Evolutionary conservation across 352 stramenopile genomes (phyloP).

Genomic region (Phytophthora tentaculata): DNA sequence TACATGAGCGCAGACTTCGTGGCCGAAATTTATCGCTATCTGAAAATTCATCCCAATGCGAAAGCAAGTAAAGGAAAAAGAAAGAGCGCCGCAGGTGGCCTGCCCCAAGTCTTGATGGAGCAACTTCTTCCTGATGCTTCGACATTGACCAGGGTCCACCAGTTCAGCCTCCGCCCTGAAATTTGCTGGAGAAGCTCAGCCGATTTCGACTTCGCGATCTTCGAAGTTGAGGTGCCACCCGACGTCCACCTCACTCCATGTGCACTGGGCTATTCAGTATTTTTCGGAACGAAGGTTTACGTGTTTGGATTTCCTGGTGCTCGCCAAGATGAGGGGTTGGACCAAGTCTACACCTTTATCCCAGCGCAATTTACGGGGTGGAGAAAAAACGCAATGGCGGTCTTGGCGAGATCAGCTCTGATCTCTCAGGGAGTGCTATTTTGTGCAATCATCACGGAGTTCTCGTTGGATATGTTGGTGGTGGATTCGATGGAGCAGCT

Average conservation of each 20-base stretch:
- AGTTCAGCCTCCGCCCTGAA: background rate
- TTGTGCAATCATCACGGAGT: background rate
- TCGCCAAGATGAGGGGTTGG: background rate
- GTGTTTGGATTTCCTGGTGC: background rate
- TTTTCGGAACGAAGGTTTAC: background rate
- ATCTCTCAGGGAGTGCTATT: background rate
- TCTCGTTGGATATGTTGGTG: background rate
- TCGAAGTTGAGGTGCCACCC: slow-evolving; percentile 1
- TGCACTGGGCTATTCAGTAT: background rate
- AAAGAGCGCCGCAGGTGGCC: background rate
- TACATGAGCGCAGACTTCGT: background rate
- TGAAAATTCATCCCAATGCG: background rate
- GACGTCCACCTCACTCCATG: background rate
- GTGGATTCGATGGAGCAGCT: background rate
- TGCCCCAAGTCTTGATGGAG: slow-evolving; percentile 5
- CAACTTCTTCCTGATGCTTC: background rate
- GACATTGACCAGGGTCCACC: background rate
- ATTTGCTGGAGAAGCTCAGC: slow-evolving; percentile 1
- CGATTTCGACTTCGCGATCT: slow-evolving; percentile 4
- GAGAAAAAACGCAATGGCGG: background rate
- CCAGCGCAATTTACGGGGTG: background rate
- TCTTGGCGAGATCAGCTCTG: too few relatives aligned
- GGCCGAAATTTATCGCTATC: background rate
- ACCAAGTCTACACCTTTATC: background rate
- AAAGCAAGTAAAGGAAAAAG: background rate